Conservation (phyloP, 805 yeast species). For the Monosporozyma yasuniensis region DNA sequence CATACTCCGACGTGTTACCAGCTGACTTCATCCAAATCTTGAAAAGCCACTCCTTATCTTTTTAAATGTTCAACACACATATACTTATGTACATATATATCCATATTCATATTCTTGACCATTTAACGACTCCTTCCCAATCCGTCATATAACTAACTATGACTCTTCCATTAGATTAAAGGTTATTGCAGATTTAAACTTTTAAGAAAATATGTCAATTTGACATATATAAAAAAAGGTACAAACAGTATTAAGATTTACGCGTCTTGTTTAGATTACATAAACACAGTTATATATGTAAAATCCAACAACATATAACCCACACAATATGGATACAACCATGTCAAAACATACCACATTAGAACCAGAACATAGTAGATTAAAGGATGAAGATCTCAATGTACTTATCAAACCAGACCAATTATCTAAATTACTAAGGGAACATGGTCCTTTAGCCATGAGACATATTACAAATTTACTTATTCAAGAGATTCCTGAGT, state of each 20-base stretch:
- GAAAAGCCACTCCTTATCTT: not conserved
- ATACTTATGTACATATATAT: not conserved
- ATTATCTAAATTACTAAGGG: constrained; percentile 54
- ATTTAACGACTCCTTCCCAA: not conserved
- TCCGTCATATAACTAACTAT: no score
- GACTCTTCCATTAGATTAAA: no score
- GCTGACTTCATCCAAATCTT: constrained; percentile 7
- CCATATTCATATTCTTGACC: not conserved
- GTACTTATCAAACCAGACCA: not conserved
- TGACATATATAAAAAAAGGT: not conserved
- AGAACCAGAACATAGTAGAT: not conserved
- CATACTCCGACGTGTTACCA: constrained; percentile 31
- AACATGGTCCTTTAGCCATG: constrained; percentile 83
- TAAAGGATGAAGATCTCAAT: not conserved
- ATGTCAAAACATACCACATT: not conserved
- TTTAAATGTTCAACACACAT: not conserved
- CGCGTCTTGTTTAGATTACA: no score
- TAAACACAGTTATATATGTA: not conserved
- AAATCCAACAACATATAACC: not conserved
- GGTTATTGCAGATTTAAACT: not conserved
- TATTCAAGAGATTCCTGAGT: constrained; percentile 63
- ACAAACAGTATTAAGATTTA: no score
- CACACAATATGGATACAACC: not conserved
- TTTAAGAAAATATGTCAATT: not conserved
- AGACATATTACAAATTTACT: constrained; percentile 78